Base-by-base conservation (phyloP, 2,329 filamentous ascomycete species). In the Colletotrichum sp. region DNA sequence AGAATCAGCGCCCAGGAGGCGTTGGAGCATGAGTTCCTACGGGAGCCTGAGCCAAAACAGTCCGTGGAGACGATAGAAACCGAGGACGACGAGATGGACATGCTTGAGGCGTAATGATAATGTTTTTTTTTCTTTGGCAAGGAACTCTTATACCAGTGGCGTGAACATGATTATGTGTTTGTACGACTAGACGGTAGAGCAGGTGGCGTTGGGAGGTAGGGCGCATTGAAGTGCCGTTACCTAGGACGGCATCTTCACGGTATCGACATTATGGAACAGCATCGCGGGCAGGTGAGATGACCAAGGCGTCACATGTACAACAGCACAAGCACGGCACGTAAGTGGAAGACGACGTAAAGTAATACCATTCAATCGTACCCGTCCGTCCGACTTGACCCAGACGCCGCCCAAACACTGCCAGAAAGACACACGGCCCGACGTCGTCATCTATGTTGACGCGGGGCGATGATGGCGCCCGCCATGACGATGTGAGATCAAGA, bases 1-100 rank as follows among this genome's bases (percentile, higher is more conserved):
- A 88, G 95, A 30, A 94, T 96, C 73, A 95, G 93, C 56, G 95
- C 95, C 2, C 89, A 91, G 36, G 92, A 96, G 79, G 95, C 95
- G 1, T 83, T 97, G 62, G 83, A 90, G 66, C 94, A 96, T 82
- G 91, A 93, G 0, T 96, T 96, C 80, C 83, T 96, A 77, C 83
- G 82, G 58, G 78, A 85, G 34, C 82, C 82, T 5, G 81, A 85
- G 30, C 83, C 82, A 32, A 76, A 38, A 78, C 80, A 56, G 48
- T 61, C 74, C 26, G 36, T 58, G 6, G 70, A 73, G 56, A 30
- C 28, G 8, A 15, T 84, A 26, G 82, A 79, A 6, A 83, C 75
- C 6, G 86, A 89, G 16, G 89, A 91, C 6, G 89, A 92, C 77
- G 90, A 91, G 79, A 89, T 93, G 85, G 87, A 89, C 73, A 86